Conservation (phyloP, 164 flowering plant species). For the Stephania japonica region DNA sequence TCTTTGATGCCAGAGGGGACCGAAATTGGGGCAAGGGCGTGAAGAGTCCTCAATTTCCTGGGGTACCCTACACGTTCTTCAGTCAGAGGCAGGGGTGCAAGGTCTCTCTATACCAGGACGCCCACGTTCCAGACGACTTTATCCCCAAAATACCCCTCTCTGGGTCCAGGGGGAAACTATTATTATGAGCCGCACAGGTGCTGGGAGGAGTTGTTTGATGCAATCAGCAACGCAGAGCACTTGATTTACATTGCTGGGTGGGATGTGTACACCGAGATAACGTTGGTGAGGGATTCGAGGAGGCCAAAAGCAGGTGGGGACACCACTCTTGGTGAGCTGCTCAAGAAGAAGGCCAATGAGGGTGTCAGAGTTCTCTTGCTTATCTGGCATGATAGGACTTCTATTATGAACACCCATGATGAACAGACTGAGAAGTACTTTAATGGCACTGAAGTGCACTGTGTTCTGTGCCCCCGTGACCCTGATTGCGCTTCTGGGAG, state of each 20-base stretch:
- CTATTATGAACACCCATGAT: slow-evolving; percentile 63
- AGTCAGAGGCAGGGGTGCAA: slow-evolving; percentile 61
- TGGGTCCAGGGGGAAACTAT: slow-evolving; percentile 27
- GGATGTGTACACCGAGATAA: slow-evolving; percentile 65
- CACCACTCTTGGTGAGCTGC: slow-evolving; percentile 48
- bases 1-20: slow-evolving; percentile 45
- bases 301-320: slow-evolving; percentile 32
- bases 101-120: slow-evolving; percentile 76
- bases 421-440: slow-evolving; percentile 49
- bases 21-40: slow-evolving; percentile 51
- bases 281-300: slow-evolving; percentile 46
- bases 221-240: slow-evolving; percentile 67
- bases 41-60: slow-evolving; percentile 46
- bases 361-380: slow-evolving; percentile 46
- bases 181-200: slow-evolving; percentile 60
- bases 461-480: slow-evolving; percentile 48
- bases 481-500: slow-evolving; percentile 33
- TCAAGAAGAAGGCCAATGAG: slow-evolving; percentile 31
- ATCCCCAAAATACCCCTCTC: slow-evolving; percentile 67
- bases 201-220: slow-evolving; percentile 83
- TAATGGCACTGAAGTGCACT: slow-evolving; percentile 39
- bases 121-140: slow-evolving; percentile 67
- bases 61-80: slow-evolving; percentile 68
- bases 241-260: slow-evolving; percentile 76
- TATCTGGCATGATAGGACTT: slow-evolving; percentile 69